These are phyloP conservation scores for Actinomortierella wolfii DNA, from an alignment of 371 early-diverging fungal species.

Conservation along the genomic window DNA sequence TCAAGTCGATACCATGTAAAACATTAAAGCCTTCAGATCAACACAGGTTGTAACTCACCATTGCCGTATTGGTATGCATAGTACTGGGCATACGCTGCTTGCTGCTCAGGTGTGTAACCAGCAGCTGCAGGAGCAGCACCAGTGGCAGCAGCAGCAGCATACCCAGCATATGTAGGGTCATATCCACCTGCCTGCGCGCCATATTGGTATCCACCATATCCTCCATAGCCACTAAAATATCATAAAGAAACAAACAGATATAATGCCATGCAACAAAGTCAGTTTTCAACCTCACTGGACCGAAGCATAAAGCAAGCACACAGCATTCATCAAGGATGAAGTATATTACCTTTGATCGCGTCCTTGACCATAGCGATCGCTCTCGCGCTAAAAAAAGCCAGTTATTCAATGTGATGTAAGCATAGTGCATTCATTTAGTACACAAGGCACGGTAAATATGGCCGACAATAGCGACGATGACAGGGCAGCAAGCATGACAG, in stretches of 20 bases:
- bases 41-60: slow-evolving; percentile 8
- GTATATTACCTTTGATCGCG: slow-evolving; percentile 44
- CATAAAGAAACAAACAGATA: slow-evolving; percentile 8
- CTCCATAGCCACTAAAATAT: slow-evolving; percentile 27
- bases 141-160: slow-evolving; percentile 18
- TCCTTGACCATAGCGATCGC: slow-evolving; percentile 37
- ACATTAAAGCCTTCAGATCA: background rate
- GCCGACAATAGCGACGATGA: too few species aligned
- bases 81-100: slow-evolving; percentile 45
- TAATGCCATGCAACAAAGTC: too few species aligned
- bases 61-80: slow-evolving; percentile 34
- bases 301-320: too few species aligned
- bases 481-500: too few species aligned
- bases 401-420: too few species aligned
- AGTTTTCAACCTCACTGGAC: too few species aligned
- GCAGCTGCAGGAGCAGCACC: slow-evolving; percentile 15
- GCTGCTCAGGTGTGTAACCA: slow-evolving; percentile 39
- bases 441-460: too few species aligned
- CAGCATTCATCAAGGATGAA: too few species aligned
- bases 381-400: slow-evolving; percentile 25
- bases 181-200: slow-evolving; percentile 31
- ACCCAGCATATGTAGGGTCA: slow-evolving; percentile 43
- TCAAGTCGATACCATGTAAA: slow-evolving; percentile 49
- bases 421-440: too few species aligned
- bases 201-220: slow-evolving; percentile 46